Evolutionary conservation across 2,329 filamentous ascomycete species (phyloP).

Genomic region (Monosporascus ibericus): DNA sequence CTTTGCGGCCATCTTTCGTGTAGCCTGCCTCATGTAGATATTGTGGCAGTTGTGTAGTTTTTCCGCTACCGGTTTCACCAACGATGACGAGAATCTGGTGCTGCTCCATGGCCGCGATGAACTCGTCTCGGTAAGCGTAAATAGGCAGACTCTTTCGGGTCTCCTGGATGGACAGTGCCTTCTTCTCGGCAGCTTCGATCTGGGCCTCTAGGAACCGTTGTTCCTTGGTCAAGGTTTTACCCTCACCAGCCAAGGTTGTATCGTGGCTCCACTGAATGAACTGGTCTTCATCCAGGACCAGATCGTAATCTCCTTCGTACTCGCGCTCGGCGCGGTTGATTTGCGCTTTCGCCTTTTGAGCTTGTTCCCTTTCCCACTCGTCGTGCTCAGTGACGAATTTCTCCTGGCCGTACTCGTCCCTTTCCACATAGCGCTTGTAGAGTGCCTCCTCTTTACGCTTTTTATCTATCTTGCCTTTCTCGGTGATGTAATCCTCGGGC

Average conservation of each 20-base stretch:
- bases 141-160: slow-evolving; percentile 87
- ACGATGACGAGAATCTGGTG: slow-evolving; percentile 89
- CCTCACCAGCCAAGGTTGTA: slow-evolving; percentile 64
- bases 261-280: slow-evolving; percentile 82
- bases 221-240: slow-evolving; percentile 67
- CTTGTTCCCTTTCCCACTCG: slow-evolving; percentile 91
- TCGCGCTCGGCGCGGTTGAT: slow-evolving; percentile 69
- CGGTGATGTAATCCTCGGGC: slow-evolving; percentile 91
- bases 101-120: slow-evolving; percentile 78
- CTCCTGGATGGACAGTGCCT: slow-evolving; percentile 82
- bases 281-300: slow-evolving; percentile 84
- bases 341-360: slow-evolving; percentile 80
- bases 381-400: slow-evolving; percentile 90
- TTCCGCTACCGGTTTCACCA: slow-evolving; percentile 90
- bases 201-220: slow-evolving; percentile 73
- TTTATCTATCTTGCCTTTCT: slow-evolving; percentile 81
- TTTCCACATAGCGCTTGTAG: slow-evolving; percentile 84
- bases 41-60: slow-evolving; percentile 92
- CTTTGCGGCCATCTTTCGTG: slow-evolving; percentile 75
- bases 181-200: slow-evolving; percentile 82
- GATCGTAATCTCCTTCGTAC: slow-evolving; percentile 81
- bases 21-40: slow-evolving; percentile 90
- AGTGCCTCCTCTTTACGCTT: slow-evolving; percentile 85
- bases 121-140: slow-evolving; percentile 78
- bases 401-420: slow-evolving; percentile 81